Evolutionary conservation across 2,329 filamentous ascomycete genomes (phyloP).

Genomic region (Dryadomyces quercivorus): DNA sequence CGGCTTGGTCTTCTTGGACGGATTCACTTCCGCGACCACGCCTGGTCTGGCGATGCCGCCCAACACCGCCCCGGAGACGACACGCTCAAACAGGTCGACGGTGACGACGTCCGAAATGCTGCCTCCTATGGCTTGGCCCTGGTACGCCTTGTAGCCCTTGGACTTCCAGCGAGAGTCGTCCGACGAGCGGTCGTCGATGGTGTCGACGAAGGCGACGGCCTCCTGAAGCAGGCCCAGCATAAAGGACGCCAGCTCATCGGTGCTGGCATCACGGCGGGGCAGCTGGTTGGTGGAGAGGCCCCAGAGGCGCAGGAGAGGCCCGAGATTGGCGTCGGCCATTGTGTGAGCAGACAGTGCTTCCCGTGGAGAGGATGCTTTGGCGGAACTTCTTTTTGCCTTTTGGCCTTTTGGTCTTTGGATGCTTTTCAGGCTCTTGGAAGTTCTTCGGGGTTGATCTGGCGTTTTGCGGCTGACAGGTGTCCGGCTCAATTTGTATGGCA

Average conservation of each 20-base stretch:
- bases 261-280: slow-evolving; percentile 25
- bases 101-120: slow-evolving; percentile 28
- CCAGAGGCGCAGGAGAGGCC: slow-evolving; percentile 41
- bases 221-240: slow-evolving; percentile 43
- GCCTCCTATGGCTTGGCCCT: slow-evolving; percentile 8
- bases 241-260: slow-evolving; percentile 36
- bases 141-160: slow-evolving; percentile 31
- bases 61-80: slow-evolving; percentile 23
- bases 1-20: background rate
- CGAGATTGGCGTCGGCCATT: slow-evolving; percentile 16
- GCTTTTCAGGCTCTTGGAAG: background rate
- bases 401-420: background rate
- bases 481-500: no score
- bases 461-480: no score
- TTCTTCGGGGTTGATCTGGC: background rate
- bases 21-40: slow-evolving; percentile 7
- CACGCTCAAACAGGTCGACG: slow-evolving; percentile 41
- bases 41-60: slow-evolving; percentile 5
- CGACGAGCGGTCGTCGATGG: slow-evolving; percentile 15
- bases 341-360: background rate
- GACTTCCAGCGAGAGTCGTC: slow-evolving; percentile 26
- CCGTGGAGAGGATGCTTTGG: no score
- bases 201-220: slow-evolving; percentile 44
- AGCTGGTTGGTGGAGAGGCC: slow-evolving; percentile 36
- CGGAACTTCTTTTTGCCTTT: background rate